These are phyloP conservation scores for Paramarasmius palmivorus DNA, from an alignment of 1,284 basidiomycete genomes.

Conservation along the genomic window DNA sequence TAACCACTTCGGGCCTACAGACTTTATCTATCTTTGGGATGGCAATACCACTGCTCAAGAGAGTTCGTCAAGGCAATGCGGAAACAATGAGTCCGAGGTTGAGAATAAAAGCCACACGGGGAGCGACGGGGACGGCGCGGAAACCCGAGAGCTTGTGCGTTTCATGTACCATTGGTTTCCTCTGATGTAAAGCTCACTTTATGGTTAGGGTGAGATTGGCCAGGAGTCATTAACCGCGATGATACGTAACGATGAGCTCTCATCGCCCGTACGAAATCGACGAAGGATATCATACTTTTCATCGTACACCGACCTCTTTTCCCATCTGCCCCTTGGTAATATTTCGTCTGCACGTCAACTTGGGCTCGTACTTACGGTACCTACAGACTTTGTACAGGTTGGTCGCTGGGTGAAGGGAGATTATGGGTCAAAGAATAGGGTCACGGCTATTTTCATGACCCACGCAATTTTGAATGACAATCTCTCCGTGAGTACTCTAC, in stretches of 20 bases:
- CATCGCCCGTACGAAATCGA: conserved; percentile 54
- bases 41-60: conserved; percentile 6
- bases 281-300: conserved; percentile 52
- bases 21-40: conserved; percentile 15
- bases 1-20: conserved; percentile 2
- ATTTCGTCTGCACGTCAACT: background rate
- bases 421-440: conserved; percentile 53
- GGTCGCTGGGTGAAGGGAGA: conserved; percentile 58
- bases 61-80: background rate
- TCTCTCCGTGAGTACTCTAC: conserved; percentile 41
- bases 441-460: conserved; percentile 67
- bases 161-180: conserved; percentile 9
- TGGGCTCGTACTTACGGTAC: conserved; percentile 7
- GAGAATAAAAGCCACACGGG: background rate
- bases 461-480: conserved; percentile 71
- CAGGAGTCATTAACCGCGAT: conserved; percentile 66
- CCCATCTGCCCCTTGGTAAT: conserved; percentile 56
- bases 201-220: conserved; percentile 54
- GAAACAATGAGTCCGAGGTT: background rate
- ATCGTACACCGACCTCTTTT: conserved; percentile 37
- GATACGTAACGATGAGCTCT: conserved; percentile 68
- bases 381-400: conserved; percentile 54
- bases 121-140: conserved; percentile 10
- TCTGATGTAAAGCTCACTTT: conserved; percentile 9
- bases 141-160: conserved; percentile 32